A percentile compares a stretch with the other conserved stretches of the same genome.
Evolutionary conservation across 2,329 filamentous ascomycete genomes (phyloP).

Genomic region (Pseudogymnoascus sp.): DNA sequence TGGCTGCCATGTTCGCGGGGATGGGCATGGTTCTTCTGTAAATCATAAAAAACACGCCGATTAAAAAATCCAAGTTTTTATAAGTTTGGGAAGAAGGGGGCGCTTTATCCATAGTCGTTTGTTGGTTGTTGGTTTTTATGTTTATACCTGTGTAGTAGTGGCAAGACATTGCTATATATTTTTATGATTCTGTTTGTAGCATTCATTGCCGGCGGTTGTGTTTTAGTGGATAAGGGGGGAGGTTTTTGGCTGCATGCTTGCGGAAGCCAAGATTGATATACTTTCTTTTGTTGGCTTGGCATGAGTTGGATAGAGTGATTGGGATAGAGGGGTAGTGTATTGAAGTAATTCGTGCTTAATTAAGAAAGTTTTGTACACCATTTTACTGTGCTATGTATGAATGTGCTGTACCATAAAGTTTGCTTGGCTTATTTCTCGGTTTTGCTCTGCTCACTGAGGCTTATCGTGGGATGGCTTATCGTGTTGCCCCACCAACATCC

Average conservation of each 20-base stretch:
- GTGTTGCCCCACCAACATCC: neutral
- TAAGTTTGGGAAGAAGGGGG: neutral
- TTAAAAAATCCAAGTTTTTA: neutral
- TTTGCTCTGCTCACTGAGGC: neutral
- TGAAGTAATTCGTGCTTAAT: neutral
- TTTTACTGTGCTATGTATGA: neutral
- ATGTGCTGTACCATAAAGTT: neutral
- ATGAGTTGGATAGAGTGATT: neutral
- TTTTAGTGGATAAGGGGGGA: too few relatives aligned
- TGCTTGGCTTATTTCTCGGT: neutral
- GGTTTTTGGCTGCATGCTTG: neutral
- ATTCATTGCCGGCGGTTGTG: neutral
- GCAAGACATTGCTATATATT: neutral
- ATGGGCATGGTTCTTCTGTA: conserved; percentile 49
- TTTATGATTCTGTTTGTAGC: neutral
- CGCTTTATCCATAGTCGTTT: neutral
- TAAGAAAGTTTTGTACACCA: neutral
- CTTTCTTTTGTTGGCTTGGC: neutral
- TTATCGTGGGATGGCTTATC: neutral
- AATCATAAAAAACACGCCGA: neutral
- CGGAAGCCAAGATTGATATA: neutral
- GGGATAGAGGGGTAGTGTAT: neutral
- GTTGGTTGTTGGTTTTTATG: neutral
- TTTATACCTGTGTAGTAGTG: neutral
- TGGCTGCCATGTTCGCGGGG: conserved; percentile 42